A percentile compares a stretch with the other conserved stretches of the same genome.
phyloP scores from a whole-genome alignment of 2,329 filamentous ascomycete species.

The Fonsecaea erecta region DNA sequence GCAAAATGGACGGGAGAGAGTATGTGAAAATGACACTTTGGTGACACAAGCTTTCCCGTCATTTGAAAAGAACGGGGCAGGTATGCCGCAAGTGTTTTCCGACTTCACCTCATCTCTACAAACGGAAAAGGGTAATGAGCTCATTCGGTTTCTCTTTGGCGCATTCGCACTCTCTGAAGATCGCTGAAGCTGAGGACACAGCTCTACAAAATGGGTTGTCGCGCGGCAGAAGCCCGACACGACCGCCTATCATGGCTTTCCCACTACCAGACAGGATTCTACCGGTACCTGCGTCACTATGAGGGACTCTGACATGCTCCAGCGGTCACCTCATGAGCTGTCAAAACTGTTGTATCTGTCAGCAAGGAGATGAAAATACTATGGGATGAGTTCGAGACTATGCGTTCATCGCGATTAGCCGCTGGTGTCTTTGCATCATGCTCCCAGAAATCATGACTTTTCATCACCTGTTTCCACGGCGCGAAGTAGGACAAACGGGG shows the following conservation, averaged over 20 bases:
- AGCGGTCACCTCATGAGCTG: not conserved
- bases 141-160: not conserved
- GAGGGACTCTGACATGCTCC: not conserved
- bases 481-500: not conserved
- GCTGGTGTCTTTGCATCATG: no score
- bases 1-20: not conserved
- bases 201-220: not conserved
- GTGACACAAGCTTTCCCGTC: slow-evolving; percentile 53
- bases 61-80: not conserved
- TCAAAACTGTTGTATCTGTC: not conserved
- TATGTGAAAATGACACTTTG: slow-evolving; percentile 75
- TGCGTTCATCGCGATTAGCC: not conserved
- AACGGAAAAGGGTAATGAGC: no score
- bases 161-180: not conserved
- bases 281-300: not conserved
- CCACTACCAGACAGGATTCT: not conserved
- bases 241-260: not conserved
- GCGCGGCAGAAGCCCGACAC: not conserved
- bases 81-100: not conserved
- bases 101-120: not conserved
- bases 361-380: not conserved
- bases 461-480: not conserved
- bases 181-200: not conserved
- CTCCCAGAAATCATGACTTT: not conserved
- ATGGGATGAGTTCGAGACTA: not conserved